Percentiles rank a stretch among this genome's conserved stretches.
phyloP scores from a whole-genome alignment of 768 basidiomycete species.

The Krasilnikovozyma curviuscula region DNA sequence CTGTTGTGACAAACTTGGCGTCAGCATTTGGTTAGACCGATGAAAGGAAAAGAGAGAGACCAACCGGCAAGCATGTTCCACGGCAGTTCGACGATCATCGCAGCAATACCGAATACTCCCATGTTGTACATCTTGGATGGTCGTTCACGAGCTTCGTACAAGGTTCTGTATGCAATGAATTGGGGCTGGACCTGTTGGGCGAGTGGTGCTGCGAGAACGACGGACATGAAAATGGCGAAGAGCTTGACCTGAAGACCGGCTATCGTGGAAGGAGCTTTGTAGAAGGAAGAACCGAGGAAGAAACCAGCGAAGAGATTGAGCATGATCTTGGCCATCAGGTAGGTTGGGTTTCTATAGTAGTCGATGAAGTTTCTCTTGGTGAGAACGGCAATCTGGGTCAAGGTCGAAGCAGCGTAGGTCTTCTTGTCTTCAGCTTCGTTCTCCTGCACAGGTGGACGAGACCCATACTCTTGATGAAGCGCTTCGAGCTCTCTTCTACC shows the following conservation, averaged over 20 bases:
- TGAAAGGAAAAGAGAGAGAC: no score
- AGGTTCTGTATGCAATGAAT: slow-evolving; percentile 23
- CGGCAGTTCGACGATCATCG: no score
- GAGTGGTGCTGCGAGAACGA: slow-evolving; percentile 26
- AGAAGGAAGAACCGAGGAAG: no score
- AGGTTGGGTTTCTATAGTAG: slow-evolving; percentile 28
- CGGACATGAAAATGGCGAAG: slow-evolving; percentile 14
- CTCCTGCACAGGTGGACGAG: slow-evolving; percentile 11
- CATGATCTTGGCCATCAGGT: no score
- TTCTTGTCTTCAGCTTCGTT: slow-evolving; percentile 10
- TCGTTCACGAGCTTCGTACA: slow-evolving; percentile 27
- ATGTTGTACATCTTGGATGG: slow-evolving; percentile 25
- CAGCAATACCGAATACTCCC: no score
- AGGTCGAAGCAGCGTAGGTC: slow-evolving; percentile 7
- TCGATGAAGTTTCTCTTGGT: slow-evolving; percentile 25
- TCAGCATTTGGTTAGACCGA: no score
- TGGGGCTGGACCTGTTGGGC: slow-evolving; percentile 18
- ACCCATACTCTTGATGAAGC: slow-evolving; percentile 24
- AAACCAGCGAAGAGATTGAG: no score
- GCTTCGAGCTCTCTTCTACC: slow-evolving; percentile 31
- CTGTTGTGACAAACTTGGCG: no score
- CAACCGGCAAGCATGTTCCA: no score
- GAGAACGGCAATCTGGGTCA: slow-evolving; percentile 17
- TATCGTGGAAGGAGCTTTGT: no score
- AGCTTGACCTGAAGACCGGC: no score